These are phyloP conservation scores for Parastagonospora nodorum DNA, from an alignment of 2,329 filamentous ascomycete species.

Conservation along the genomic window DNA sequence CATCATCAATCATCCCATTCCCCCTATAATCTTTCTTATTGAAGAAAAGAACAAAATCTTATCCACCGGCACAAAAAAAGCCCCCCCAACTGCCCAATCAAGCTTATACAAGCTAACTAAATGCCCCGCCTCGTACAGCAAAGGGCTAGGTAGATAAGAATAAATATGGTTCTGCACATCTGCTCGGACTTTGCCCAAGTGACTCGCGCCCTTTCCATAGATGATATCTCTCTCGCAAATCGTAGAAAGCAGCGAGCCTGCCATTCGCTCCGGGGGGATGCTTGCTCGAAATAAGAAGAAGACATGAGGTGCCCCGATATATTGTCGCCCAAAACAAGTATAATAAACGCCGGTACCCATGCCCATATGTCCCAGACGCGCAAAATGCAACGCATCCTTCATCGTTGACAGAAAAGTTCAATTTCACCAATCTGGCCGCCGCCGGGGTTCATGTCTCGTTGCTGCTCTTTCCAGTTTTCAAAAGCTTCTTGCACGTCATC, in stretches of 20 bases:
- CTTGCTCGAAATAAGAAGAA: not conserved
- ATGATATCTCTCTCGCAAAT: not conserved
- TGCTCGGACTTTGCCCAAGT: too few species aligned
- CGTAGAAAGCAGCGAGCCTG: too few species aligned
- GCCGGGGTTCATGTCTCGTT: slow-evolving; percentile 63
- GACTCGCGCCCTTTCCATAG: not conserved
- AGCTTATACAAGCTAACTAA: too few species aligned
- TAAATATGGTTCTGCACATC: too few species aligned
- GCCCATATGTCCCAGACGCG: not conserved
- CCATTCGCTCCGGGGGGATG: too few species aligned
- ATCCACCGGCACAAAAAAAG: not conserved
- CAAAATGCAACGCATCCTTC: slow-evolving; percentile 8
- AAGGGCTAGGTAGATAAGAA: too few species aligned
- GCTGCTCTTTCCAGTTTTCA: slow-evolving; percentile 86
- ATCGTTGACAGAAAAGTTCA: slow-evolving; percentile 58
- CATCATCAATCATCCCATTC: slow-evolving; percentile 9
- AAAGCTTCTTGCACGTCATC: slow-evolving; percentile 97
- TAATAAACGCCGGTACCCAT: slow-evolving; percentile 1
- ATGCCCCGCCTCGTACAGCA: too few species aligned
- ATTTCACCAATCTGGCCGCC: slow-evolving; percentile 81
- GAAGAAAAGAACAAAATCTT: too few species aligned
- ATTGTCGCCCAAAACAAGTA: not conserved
- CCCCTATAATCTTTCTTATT: not conserved
- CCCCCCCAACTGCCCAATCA: not conserved
- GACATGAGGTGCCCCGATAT: not conserved